Base-by-base conservation (phyloP, 352 stramenopile species). In the Nothophytophthora sp. region DNA sequence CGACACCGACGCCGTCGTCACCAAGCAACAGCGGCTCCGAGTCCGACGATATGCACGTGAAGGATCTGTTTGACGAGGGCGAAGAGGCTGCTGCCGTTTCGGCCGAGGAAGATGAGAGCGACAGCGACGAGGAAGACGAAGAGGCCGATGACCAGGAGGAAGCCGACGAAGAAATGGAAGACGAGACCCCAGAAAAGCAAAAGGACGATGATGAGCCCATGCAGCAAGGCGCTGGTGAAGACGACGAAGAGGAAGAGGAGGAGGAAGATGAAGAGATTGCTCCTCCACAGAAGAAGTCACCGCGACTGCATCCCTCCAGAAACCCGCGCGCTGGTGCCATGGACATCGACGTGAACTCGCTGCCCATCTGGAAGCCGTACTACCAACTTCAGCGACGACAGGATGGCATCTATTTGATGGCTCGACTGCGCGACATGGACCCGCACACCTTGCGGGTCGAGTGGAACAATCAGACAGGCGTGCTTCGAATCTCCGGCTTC, bases 291-390 rank as follows among this genome's bases (percentile, higher is more conserved):
- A 58, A 56, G 19, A 62, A 32, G 40, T 57, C 39, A 4, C 40
- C 35, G 20, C 45, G 10, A 22, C 44, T 47, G 0, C 22, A 50
- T 5, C 6, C 25, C 28, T 22, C 30, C 4, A 38, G 5, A 10
- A n/a, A n/a, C n/a, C n/a, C n/a, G n/a, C n/a, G n/a, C n/a, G 19
- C 41, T 1, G 35, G 51, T 16, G 28, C 28, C 4, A 1, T 50
- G 18, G 32, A 60, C 12, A 43, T 71, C 15, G 62, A 73, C 37
- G 34, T 63, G 23, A 52, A 47, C 25, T 74, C 58, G 3, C 53
- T 87, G 2, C 76, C 76, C 1, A 55, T 76, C 29, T 87, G 73
- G 76, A 58, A 62, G 18, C 73, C 76, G 12, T 85, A 88, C 60
- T 88, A 85, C 60, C 70, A 81, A 51, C 52, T 83, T 10, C 69